These are phyloP conservation scores for Grosmannia serpens DNA, from an alignment of 2,329 filamentous ascomycete genomes.

Conservation along the genomic window DNA sequence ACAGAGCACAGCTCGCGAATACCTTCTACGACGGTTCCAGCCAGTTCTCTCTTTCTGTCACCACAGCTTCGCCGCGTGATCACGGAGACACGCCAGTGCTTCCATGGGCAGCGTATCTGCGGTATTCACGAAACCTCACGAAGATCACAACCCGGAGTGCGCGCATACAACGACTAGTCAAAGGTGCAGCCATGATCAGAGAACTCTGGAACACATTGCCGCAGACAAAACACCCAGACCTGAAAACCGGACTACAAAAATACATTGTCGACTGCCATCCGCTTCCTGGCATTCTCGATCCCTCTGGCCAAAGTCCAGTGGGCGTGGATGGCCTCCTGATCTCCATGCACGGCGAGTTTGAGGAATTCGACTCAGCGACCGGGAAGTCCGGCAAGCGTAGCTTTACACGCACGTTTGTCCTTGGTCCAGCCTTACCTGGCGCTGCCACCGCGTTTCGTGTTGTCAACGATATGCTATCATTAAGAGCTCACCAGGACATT, in stretches of 20 bases:
- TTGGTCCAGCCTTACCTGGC: slow-evolving; percentile 61
- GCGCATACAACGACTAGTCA: slow-evolving; percentile 52
- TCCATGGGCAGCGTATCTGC: slow-evolving; percentile 65
- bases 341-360: slow-evolving; percentile 72
- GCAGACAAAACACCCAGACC: slow-evolving; percentile 60
- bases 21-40: slow-evolving; percentile 68
- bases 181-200: slow-evolving; percentile 52
- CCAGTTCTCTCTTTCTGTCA: slow-evolving; percentile 64
- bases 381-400: slow-evolving; percentile 54
- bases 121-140: slow-evolving; percentile 64
- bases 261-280: slow-evolving; percentile 78
- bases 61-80: slow-evolving; percentile 43
- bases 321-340: slow-evolving; percentile 72
- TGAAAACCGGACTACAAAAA: slow-evolving; percentile 54
- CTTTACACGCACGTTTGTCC: slow-evolving; percentile 70
- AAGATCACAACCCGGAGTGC: slow-evolving; percentile 48
- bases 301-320: slow-evolving; percentile 45
- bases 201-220: slow-evolving; percentile 62
- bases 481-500: slow-evolving; percentile 52
- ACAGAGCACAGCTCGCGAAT: slow-evolving; percentile 50
- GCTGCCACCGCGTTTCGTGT: slow-evolving; percentile 54
- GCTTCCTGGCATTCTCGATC: slow-evolving; percentile 59
- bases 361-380: slow-evolving; percentile 53
- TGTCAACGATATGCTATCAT: slow-evolving; percentile 64
- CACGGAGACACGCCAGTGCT: slow-evolving; percentile 29